phyloP scores from a whole-genome alignment of 208 protist genomes.

The Cochliopodium minus region DNA sequence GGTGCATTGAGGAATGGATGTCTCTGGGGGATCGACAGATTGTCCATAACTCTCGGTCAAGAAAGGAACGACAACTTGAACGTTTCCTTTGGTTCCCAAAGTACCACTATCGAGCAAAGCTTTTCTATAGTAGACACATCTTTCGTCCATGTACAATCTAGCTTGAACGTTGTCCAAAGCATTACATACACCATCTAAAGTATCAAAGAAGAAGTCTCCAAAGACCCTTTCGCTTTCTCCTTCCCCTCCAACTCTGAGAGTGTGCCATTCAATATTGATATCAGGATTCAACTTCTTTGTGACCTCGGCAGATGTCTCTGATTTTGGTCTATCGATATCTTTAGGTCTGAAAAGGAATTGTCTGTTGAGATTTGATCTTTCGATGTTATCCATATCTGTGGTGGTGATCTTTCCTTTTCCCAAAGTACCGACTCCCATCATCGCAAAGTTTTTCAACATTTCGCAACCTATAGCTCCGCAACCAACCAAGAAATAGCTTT shows the following conservation, averaged over 20 bases:
- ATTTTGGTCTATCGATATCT: slow-evolving; percentile 86
- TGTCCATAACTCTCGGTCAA: slow-evolving; percentile 94
- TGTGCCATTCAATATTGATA: slow-evolving; percentile 47
- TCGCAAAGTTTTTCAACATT: slow-evolving; percentile 90
- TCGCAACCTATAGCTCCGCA: slow-evolving; percentile 95
- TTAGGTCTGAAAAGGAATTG: slow-evolving; percentile 95
- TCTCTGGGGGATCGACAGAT: slow-evolving; percentile 88
- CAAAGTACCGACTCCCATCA: slow-evolving; percentile 86
- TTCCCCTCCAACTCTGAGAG: slow-evolving; percentile 73
- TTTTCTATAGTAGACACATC: slow-evolving; percentile 81
- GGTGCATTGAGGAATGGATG: slow-evolving; percentile 97
- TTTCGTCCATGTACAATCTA: slow-evolving; percentile 78
- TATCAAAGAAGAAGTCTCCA: slow-evolving; percentile 80
- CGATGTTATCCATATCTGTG: slow-evolving; percentile 98
- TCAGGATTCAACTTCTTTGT: slow-evolving; percentile 76
- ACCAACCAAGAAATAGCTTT: slow-evolving; percentile 81
- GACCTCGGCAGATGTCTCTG: slow-evolving; percentile 61
- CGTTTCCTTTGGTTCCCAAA: slow-evolving; percentile 93
- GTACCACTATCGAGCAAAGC: slow-evolving; percentile 97
- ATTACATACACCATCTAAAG: slow-evolving; percentile 79
- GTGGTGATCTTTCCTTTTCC: slow-evolving; percentile 57
- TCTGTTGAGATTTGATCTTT: slow-evolving; percentile 95
- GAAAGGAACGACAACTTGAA: slow-evolving; percentile 82
- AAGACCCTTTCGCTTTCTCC: slow-evolving; percentile 82
- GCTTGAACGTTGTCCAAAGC: slow-evolving; percentile 96